Percentiles rank a stretch among this genome's conserved stretches.
phyloP scores from a whole-genome alignment of 2,329 filamentous ascomycete species.

The Trichoderma endophyticum region DNA sequence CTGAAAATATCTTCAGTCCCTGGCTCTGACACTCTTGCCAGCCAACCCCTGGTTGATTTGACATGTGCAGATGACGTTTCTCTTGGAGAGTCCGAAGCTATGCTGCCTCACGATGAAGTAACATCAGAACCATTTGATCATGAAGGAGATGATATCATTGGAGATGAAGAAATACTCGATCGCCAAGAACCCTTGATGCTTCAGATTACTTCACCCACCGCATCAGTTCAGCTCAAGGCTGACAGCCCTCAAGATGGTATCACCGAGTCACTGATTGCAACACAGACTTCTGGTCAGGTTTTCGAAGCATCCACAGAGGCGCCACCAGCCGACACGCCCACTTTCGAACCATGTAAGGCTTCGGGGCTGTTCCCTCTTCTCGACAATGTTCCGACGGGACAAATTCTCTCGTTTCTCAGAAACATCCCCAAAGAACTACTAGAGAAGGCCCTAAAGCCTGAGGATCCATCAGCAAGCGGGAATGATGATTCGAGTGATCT shows the following conservation, averaged over 20 bases:
- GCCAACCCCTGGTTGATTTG: neutral
- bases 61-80: neutral
- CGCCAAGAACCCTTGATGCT: neutral
- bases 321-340: neutral
- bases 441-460: conserved; percentile 30
- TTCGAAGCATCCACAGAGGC: neutral
- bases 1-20: neutral
- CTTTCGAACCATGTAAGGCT: neutral
- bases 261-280: neutral
- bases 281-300: neutral
- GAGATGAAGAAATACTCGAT: neutral
- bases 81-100: neutral
- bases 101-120: neutral
- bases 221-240: neutral
- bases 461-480: conserved; percentile 17
- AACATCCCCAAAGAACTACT: conserved; percentile 33
- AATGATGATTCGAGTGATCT: conserved; percentile 11
- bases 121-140: neutral
- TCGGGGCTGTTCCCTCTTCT: neutral
- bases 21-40: neutral
- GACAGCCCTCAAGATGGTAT: neutral
- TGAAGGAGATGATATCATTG: neutral
- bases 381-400: neutral
- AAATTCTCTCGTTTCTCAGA: neutral
- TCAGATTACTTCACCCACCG: neutral